Conservation (phyloP, 306 rosid genomes). For the Pyrus communis region DNA sequence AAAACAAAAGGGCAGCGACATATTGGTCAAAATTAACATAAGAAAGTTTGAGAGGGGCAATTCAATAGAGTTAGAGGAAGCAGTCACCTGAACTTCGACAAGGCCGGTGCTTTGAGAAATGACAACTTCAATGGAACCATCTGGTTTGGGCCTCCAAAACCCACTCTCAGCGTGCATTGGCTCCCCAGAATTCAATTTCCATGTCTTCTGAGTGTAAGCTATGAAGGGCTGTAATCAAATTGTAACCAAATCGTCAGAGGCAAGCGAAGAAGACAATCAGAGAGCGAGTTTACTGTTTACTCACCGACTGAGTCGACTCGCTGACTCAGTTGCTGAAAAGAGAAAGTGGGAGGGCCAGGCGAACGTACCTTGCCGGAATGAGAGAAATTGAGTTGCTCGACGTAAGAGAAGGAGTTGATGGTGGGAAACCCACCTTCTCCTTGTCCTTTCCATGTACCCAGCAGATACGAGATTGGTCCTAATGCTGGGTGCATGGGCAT, state of each 20-base stretch:
- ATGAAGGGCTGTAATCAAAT: constrained; percentile 43
- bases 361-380: constrained; percentile 59
- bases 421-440: constrained; percentile 88
- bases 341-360: background rate
- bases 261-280: constrained; percentile 1
- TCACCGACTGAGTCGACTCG: background rate
- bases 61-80: background rate
- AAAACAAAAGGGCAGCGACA: background rate
- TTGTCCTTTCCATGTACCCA: constrained; percentile 79
- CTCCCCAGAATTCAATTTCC: constrained; percentile 70
- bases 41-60: background rate
- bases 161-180: constrained; percentile 90
- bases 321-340: background rate
- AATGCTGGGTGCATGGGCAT: constrained; percentile 47
- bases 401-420: constrained; percentile 69
- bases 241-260: constrained; percentile 2
- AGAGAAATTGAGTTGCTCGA: constrained; percentile 63
- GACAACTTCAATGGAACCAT: constrained; percentile 69
- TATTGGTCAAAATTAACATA: background rate
- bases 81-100: constrained; percentile 69
- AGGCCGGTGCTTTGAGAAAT: constrained; percentile 87
- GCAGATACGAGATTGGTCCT: constrained; percentile 52
- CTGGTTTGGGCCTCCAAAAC: constrained; percentile 72
- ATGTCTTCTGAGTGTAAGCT: constrained; percentile 73
- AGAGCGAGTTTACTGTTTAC: background rate